phyloP scores from a whole-genome alignment of 164 flowering plant genomes.

The Malania oleifera region DNA sequence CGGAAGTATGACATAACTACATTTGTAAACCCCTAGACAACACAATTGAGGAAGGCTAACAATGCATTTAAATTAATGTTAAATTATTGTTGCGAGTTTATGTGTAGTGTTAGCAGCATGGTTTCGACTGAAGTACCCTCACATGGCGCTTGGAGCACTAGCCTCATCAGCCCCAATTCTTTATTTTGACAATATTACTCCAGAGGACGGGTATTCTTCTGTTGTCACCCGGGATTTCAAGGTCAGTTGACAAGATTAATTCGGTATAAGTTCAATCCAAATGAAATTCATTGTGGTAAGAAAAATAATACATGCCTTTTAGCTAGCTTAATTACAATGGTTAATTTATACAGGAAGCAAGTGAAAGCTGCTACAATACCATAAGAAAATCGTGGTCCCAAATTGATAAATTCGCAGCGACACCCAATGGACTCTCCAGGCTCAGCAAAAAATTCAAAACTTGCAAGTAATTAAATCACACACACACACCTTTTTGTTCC shows the following conservation, averaged over 20 bases:
- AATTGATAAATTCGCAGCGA: conserved; percentile 41
- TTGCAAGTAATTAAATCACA: conserved; percentile 42
- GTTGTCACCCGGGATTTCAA: conserved; percentile 29
- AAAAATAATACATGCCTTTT: no score
- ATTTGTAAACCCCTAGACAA: no score
- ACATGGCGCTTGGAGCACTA: conserved; percentile 32
- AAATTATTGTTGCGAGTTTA: conserved; percentile 6
- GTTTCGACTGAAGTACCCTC: conserved; percentile 41
- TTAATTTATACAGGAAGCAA: conserved; percentile 36
- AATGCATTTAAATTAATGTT: background rate
- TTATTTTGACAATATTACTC: conserved; percentile 23
- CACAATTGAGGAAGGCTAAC: no score
- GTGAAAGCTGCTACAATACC: conserved; percentile 44
- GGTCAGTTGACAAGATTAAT: no score
- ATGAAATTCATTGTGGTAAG: no score
- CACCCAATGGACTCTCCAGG: conserved; percentile 35
- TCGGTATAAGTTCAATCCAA: no score
- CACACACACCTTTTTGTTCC: no score
- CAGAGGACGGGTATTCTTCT: conserved; percentile 26
- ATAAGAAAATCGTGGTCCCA: conserved; percentile 45
- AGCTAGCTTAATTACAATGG: no score
- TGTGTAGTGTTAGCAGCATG: conserved; percentile 32
- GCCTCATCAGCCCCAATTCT: conserved; percentile 41
- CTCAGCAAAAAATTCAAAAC: conserved; percentile 44
- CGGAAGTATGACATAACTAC: conserved; percentile 14